Conservation (phyloP, 2,329 filamentous ascomycete genomes). For the Stagonosporopsis tanaceti region DNA sequence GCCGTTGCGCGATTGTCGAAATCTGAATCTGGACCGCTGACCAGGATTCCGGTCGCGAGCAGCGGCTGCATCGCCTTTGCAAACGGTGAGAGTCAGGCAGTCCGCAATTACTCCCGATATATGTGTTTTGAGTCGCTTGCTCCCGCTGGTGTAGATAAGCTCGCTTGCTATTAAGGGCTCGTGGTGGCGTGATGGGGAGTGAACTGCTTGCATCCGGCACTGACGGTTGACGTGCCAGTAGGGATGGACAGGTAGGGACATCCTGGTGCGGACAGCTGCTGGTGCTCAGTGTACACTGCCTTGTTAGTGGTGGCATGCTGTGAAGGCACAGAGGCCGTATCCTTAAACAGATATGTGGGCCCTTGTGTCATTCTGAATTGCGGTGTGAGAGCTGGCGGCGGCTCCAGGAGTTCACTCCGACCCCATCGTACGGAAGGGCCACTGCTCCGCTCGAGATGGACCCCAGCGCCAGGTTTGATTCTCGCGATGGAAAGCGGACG, state of each 20-base stretch:
- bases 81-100: background rate
- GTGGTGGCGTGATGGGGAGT: slow-evolving; percentile 10
- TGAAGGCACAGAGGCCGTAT: slow-evolving; percentile 1
- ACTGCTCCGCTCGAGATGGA: slow-evolving; percentile 3
- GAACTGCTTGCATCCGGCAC: slow-evolving; percentile 9
- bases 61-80: slow-evolving; percentile 12
- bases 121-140: slow-evolving; percentile 1
- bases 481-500: slow-evolving; percentile 11
- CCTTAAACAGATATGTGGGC: background rate
- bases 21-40: slow-evolving; percentile 23
- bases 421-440: background rate
- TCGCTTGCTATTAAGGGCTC: slow-evolving; percentile 1
- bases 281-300: background rate
- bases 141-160: background rate
- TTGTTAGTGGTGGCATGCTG: background rate
- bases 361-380: slow-evolving; percentile 5
- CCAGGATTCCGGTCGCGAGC: slow-evolving; percentile 20
- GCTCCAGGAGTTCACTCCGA: slow-evolving; percentile 4
- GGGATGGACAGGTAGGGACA: slow-evolving; percentile 4
- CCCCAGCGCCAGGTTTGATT: slow-evolving; percentile 8
- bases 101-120: background rate
- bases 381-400: slow-evolving; percentile 1
- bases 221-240: slow-evolving; percentile 13
- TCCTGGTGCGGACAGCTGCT: slow-evolving; percentile 5
- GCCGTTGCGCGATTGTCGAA: slow-evolving; percentile 18